Evolutionary conservation across 805 yeast genomes (phyloP), one percentile per base, ranked within the genome.

Genomic region (Ogataea saltuana): DNA sequence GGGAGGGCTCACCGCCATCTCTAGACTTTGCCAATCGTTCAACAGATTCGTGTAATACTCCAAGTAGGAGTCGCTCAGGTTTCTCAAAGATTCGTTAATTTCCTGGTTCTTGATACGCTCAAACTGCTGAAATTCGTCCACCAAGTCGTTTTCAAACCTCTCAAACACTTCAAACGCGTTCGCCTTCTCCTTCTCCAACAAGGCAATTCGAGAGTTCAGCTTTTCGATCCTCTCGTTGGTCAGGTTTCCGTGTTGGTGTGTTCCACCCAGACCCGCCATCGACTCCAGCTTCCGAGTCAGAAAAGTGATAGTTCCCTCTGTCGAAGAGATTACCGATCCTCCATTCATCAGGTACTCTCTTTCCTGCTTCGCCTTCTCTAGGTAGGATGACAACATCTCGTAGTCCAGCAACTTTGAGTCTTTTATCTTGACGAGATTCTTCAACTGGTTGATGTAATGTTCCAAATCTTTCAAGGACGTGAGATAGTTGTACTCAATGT

Each of bases 361-460:
- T 53, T 91, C 98, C 29, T 69, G 68, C 37, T 76, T 72, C 0
- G 95, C 81, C 56, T 87, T 85, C 30, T 74, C 72, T 43, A 89
- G 68, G 65, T 91, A 91, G 42, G 85, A 95, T 29, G 80, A 77
- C 33, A 91, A 70, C 39, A 86, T 95, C 59, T 93, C 97, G 57
- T 84, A 83, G 61, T 91, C 99, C 20, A 91, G 77, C 55, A 87
- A 90, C 62, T 90, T 90, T 59, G 88, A 89, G 58, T 91, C 98
- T 51, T 91, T 88, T 44, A 86, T 73, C 58, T 85, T 89, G 41
- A 93, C 76, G 45, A 91, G 68, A 48, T 75, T 78, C 56, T 80
- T 80, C 52, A 85, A 67, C 17, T 85, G 78, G 38, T 68, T 70
- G 33, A 84, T 77, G 54, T 85, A 93, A 64, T 87, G 90, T 49